These are phyloP conservation scores for Colletotrichum theobromicola DNA, from an alignment of 2,329 filamentous ascomycete genomes.

Conservation along the genomic window DNA sequence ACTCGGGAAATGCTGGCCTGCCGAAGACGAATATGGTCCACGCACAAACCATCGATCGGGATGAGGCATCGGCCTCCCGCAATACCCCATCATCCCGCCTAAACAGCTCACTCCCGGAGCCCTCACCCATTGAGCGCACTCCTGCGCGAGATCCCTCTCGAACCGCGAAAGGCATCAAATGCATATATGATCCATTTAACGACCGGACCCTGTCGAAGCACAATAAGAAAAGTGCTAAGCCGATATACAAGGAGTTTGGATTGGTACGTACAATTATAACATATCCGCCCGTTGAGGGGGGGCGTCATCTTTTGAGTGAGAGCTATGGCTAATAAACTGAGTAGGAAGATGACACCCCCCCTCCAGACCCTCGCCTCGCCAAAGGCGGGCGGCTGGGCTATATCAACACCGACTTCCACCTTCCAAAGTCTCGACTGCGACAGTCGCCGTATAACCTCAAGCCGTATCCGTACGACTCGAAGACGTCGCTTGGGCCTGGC, in stretches of 20 bases:
- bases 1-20: slow-evolving; percentile 51
- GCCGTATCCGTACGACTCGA: slow-evolving; percentile 81
- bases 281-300: slow-evolving; percentile 51
- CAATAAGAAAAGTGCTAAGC: slow-evolving; percentile 63
- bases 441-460: slow-evolving; percentile 80
- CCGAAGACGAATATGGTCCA: slow-evolving; percentile 62
- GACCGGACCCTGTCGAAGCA: slow-evolving; percentile 53
- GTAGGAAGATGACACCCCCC: slow-evolving; percentile 80
- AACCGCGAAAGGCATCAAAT: slow-evolving; percentile 61
- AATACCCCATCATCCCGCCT: slow-evolving; percentile 31
- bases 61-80: slow-evolving; percentile 30
- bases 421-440: slow-evolving; percentile 73
- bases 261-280: slow-evolving; percentile 64
- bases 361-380: slow-evolving; percentile 82
- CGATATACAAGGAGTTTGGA: slow-evolving; percentile 68
- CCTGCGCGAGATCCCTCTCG: slow-evolving; percentile 62
- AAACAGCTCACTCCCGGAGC: slow-evolving; percentile 36
- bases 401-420: slow-evolving; percentile 73
- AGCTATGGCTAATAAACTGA: slow-evolving; percentile 64
- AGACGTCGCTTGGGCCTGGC: slow-evolving; percentile 85
- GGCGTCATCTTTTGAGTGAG: slow-evolving; percentile 64
- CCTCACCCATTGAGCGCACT: slow-evolving; percentile 44
- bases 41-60: slow-evolving; percentile 49
- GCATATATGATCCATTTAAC: slow-evolving; percentile 66
- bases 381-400: slow-evolving; percentile 69